Evolutionary conservation across 2,329 filamentous ascomycete species (phyloP), one percentile per base, ranked within the genome.

Genomic region (Epichloe sylvatica): DNA sequence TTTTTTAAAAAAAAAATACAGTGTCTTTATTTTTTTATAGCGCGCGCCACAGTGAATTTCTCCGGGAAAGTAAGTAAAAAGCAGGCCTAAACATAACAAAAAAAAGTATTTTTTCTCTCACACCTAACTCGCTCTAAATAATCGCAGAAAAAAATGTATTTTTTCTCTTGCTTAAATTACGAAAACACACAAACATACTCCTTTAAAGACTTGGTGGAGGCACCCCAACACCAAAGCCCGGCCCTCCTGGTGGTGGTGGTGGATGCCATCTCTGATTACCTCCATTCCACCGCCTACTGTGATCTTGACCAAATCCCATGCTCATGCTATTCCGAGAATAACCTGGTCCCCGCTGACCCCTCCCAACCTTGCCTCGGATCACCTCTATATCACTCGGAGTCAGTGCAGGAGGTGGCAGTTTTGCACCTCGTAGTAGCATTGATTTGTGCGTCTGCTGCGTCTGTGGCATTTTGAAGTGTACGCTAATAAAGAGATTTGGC

Each of bases 371-470:
- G 48, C 76, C 75, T 61, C 81, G 80, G 41, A 90, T 77, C 7
- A 77, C 74, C 55, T 90, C 83, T 49, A 91, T 80, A 60, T 96
- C 90, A 51, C 77, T 78, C 35, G 78, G 75, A 51, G 86, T 84
- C 1, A 98, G 77, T 9, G 80, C 83, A 2, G 86, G 80, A 2
- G 75, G 69, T 4, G 85, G 80, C 50, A 90, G 75, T 58, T 83
- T 81, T 38, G 90, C 81, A 12, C 92, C 92, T 3, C 88, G 83
- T 36, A 98, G 75, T 13, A 98, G 76, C 85, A 95, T 94, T 5
- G 90, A 96, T 64, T 96, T 96, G 69, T 98, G 92, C 4, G 80
- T 71, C 58, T 86, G 77, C 9, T 72, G 73, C 17, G 79, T 80
- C 39, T 76, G 73, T 0, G 91, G 90, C 68, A 96, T 84, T 42